Base-by-base conservation (phyloP, 176 grass and related monocot species). In the Oryza meyeriana region DNA sequence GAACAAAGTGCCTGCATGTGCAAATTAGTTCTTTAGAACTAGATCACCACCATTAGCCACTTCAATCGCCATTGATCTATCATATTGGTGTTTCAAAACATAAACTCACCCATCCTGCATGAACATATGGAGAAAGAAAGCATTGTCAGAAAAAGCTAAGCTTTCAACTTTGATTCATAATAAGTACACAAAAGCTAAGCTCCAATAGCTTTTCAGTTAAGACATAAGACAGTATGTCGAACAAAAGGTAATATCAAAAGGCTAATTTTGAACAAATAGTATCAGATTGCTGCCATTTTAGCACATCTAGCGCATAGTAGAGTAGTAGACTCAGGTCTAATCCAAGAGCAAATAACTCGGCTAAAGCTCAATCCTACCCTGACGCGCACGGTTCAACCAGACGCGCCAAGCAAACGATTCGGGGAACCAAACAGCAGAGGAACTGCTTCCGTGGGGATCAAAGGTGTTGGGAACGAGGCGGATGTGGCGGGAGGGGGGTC, bases 61-160 rank as follows among this genome's bases (percentile, higher is more conserved):
- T 48, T 73, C 73, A 78, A 57, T 52, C 63, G 52, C 42, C 80
- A 76, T 10, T 35, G 6, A 79, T 66, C 35, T 9, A 38, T 4
- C 13, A 3, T 32, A 14, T 6, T 59, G 55, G 1, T 59, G 4
- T 59, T 22, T 59, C 55, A 10, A 59, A 3, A 11, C 55, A 59
- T 25, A 59, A 13, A 71, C 93, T 90, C 85, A 94, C 93, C 93
- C 93, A 88, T 94, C 93, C 93, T 94, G 90, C 87, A 92, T 68
- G 62, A 79, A 74, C 18, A 38, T 20, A 63, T 28, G 58, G 66
- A 73, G 42, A 66, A 66, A 36, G 59, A 27, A 69, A 75, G 20
- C 18, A 45, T 44, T 57, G 5, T 83, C 32, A 90, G 69, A 31
- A 75, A 18, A 61, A 30, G 2, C 25, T 33, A 62, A 20, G 3